Conservation (phyloP, 2,329 filamentous ascomycete species). For the Cladosporium sp. region DNA sequence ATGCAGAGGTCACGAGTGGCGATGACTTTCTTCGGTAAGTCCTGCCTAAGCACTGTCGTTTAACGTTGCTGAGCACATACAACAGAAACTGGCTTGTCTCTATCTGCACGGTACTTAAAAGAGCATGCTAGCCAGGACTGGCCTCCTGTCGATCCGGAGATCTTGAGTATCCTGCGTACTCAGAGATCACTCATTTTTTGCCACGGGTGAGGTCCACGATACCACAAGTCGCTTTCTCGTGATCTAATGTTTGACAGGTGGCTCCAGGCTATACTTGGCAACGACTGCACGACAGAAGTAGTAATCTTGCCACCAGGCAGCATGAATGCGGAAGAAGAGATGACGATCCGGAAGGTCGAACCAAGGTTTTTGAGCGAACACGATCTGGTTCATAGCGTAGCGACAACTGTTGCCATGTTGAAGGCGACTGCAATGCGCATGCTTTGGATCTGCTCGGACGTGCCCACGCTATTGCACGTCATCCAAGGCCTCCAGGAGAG, state of each 20-base stretch:
- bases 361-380: neutral
- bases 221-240: neutral
- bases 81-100: neutral
- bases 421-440: conserved; percentile 11
- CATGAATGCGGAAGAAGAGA: neutral
- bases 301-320: neutral
- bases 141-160: neutral
- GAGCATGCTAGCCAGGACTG: neutral
- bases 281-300: neutral
- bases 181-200: neutral
- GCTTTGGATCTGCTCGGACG: conserved; percentile 2
- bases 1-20: neutral
- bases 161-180: neutral
- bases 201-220: neutral
- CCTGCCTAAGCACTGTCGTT: too few relatives aligned
- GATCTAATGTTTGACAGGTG: neutral
- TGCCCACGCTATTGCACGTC: neutral
- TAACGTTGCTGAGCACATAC: neutral
- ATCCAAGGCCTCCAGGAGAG: neutral
- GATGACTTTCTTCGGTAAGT: conserved; percentile 6
- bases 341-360: neutral
- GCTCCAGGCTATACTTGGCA: conserved; percentile 16
- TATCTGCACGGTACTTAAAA: neutral
- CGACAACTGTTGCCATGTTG: neutral
- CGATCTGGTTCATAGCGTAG: neutral